Conservation (phyloP, 768 basidiomycete genomes). For the Favolaschia claudopus region DNA sequence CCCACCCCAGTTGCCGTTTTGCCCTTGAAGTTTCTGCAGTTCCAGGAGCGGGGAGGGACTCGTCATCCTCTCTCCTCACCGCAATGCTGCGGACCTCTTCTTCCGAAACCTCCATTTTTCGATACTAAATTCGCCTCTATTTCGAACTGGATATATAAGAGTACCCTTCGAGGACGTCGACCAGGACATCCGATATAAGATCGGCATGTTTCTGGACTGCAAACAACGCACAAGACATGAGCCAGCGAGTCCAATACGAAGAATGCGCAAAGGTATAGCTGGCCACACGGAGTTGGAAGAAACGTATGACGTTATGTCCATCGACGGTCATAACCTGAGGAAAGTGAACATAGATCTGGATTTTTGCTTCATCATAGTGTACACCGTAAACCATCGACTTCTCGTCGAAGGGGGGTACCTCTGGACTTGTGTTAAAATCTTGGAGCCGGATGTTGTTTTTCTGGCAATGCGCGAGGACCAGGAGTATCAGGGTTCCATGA, state of each 20-base stretch:
- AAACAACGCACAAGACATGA: neutral
- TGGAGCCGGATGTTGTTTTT: neutral
- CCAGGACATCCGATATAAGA: neutral
- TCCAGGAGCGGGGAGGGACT: too few relatives aligned
- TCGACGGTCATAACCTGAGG: neutral
- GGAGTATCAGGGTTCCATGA: conserved; percentile 9
- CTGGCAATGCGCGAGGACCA: conserved; percentile 5
- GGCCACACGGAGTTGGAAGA: neutral
- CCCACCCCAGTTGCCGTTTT: too few relatives aligned
- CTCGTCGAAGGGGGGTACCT: neutral
- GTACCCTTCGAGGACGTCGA: too few relatives aligned
- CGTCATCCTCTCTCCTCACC: too few relatives aligned
- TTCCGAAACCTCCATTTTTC: too few relatives aligned
- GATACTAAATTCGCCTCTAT: too few relatives aligned
- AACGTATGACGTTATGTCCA: neutral
- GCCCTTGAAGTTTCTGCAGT: too few relatives aligned
- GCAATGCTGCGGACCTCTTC: too few relatives aligned
- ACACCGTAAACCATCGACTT: neutral
- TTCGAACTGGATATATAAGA: too few relatives aligned
- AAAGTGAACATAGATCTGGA: neutral
- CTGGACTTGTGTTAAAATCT: too few relatives aligned
- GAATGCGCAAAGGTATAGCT: neutral
- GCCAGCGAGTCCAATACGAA: neutral
- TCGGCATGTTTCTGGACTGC: neutral
- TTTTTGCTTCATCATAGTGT: neutral